Percentiles rank a stretch among this genome's conserved stretches.
phyloP scores from a whole-genome alignment of 2,329 filamentous ascomycete genomes.

The Fusarium sp. region DNA sequence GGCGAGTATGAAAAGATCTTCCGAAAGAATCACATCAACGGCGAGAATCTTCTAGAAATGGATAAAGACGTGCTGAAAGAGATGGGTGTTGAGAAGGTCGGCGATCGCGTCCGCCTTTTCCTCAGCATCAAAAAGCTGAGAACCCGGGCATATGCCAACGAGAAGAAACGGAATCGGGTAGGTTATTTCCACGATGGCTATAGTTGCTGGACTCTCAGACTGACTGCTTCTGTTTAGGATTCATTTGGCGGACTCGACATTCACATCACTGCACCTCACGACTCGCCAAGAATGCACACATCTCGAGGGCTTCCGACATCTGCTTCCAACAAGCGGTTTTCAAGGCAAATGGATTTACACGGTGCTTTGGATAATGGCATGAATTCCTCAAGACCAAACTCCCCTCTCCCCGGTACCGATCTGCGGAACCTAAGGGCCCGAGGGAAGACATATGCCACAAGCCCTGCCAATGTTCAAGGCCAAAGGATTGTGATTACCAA shows the following conservation, averaged over 20 bases:
- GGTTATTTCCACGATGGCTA: conserved; percentile 41
- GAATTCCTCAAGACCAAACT: conserved; percentile 72
- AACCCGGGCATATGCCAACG: conserved; percentile 77
- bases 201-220: neutral
- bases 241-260: conserved; percentile 83
- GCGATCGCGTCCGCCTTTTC: conserved; percentile 91
- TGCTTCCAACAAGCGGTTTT: conserved; percentile 67
- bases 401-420: conserved; percentile 66
- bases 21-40: conserved; percentile 93
- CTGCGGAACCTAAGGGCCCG: conserved; percentile 59
- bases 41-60: conserved; percentile 95
- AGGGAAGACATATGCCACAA: conserved; percentile 55
- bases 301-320: conserved; percentile 56
- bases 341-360: conserved; percentile 63
- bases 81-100: conserved; percentile 98
- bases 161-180: conserved; percentile 87
- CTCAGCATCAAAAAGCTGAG: conserved; percentile 84
- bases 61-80: conserved; percentile 96
- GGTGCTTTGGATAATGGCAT: conserved; percentile 57
- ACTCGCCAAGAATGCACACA: conserved; percentile 66
- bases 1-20: conserved; percentile 93
- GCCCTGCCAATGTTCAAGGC: conserved; percentile 25
- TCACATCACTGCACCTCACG: conserved; percentile 52
- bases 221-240: conserved; percentile 62
- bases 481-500: conserved; percentile 51